A percentile compares a stretch with the other conserved stretches of the same genome.
These are phyloP conservation scores for Hymenoscyphus linearis DNA, from an alignment of 2,329 filamentous ascomycete species.

Conservation along the genomic window DNA sequence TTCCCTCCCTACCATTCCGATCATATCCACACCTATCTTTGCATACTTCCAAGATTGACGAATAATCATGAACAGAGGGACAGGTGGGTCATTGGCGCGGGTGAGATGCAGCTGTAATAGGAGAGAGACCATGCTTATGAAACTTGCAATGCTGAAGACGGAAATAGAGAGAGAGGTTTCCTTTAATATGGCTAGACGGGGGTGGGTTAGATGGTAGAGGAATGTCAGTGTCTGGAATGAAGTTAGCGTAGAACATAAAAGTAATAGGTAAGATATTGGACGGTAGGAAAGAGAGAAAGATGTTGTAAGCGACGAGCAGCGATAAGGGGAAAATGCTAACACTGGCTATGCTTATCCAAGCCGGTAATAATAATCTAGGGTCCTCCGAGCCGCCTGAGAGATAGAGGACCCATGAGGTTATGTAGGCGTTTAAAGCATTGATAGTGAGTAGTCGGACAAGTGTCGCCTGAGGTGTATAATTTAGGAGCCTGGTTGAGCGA, in stretches of 20 bases:
- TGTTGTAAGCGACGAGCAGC: background rate
- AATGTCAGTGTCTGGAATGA: constrained; percentile 60
- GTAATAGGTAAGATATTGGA: background rate
- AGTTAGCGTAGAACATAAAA: background rate
- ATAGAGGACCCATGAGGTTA: constrained; percentile 67
- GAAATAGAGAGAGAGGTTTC: constrained; percentile 74
- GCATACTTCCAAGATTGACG: constrained; percentile 22
- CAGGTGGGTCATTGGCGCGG: constrained; percentile 27
- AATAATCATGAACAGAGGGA: constrained; percentile 27
- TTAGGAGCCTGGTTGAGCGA: constrained; percentile 58
- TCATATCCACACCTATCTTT: constrained; percentile 18
- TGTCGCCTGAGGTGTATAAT: constrained; percentile 77
- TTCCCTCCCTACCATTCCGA: constrained; percentile 18
- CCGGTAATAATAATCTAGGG: constrained; percentile 64
- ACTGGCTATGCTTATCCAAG: constrained; percentile 73
- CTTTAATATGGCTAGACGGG: constrained; percentile 73
- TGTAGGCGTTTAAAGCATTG: constrained; percentile 68
- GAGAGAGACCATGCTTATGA: constrained; percentile 67
- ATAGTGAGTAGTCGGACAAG: constrained; percentile 74
- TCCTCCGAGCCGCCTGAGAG: constrained; percentile 66
- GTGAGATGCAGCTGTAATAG: constrained; percentile 57
- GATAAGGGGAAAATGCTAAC: constrained; percentile 37
- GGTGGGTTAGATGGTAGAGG: constrained; percentile 71
- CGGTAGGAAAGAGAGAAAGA: background rate
- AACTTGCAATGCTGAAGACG: constrained; percentile 71